Base-by-base conservation (phyloP, 768 basidiomycete species). In the Leccinum disarticulatum region DNA sequence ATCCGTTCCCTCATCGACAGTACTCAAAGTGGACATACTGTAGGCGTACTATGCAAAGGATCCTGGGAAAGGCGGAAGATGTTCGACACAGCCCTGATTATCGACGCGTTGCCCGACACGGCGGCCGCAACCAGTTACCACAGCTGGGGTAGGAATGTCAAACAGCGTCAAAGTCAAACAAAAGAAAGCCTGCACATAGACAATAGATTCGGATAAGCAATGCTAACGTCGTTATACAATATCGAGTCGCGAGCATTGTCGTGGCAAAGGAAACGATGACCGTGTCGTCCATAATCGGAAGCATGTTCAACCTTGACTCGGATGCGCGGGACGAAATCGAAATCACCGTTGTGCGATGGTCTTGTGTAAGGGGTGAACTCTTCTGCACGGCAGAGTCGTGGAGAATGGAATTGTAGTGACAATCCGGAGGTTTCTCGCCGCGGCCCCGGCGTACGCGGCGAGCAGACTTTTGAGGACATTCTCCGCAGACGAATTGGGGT, bases 51-150 rank as follows among this genome's bases (percentile, higher is more conserved):
- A 55, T 75, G 79, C 49, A 73, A 71, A 54, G 78, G 70, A 59
- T 90, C 88, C 61, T 87, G 77, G 7, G 88, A 82, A 31, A 88
- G 78, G 17, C 86, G 83, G 78, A 91, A 91, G 55, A 93, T 83
- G 60, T 80, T 86, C 19, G 90, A 88, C 30, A 86, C 87, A 11
- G 86, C 81, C 43, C 80, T 80, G 59, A 93, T 83, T 65, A 92
- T 87, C 2, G 78, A 76, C 10, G 89, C 78, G 62, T 90, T 93
- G 15, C 87, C 85, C 3, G 87, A 86, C 58, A 81, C 86, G 17
- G 86, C 81, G 65, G n/a, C n/a, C n/a, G n/a, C n/a, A n/a, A n/a
- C n/a, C n/a, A n/a, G n/a, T n/a, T n/a, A 93, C 93, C 91, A 61
- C 89, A 93, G 17, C 92, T 93, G 61, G 4, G 27, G 27, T 46